Evolutionary conservation across 768 basidiomycete genomes (phyloP).

Genomic region (Mycena kentingensis): DNA sequence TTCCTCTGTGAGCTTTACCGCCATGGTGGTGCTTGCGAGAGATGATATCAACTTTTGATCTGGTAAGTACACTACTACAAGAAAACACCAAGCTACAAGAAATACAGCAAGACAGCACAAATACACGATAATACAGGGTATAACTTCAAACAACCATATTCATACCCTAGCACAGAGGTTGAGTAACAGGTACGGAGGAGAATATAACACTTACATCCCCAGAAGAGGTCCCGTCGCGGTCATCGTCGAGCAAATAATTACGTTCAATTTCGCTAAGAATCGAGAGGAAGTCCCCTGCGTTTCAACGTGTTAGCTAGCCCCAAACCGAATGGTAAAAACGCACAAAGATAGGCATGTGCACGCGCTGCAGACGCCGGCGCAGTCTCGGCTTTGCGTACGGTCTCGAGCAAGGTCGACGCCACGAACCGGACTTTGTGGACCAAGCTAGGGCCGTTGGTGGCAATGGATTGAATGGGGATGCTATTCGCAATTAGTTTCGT

Average conservation of each 20-base stretch:
- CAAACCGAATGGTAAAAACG: slow-evolving; percentile 30
- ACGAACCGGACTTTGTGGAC: slow-evolving; percentile 94
- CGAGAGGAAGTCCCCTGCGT: slow-evolving; percentile 87
- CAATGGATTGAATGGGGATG: slow-evolving; percentile 92
- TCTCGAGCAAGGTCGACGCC: slow-evolving; percentile 85
- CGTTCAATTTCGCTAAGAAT: slow-evolving; percentile 91
- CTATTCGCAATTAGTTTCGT: slow-evolving; percentile 41
- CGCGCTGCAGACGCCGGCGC: slow-evolving; percentile 80
- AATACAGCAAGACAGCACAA: background rate
- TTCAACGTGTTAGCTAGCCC: slow-evolving; percentile 15
- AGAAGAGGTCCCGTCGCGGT: slow-evolving; percentile 62
- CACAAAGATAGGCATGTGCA: slow-evolving; percentile 86
- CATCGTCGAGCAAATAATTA: slow-evolving; percentile 86
- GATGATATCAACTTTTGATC: background rate
- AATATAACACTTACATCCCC: slow-evolving; percentile 46
- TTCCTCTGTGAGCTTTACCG: slow-evolving; percentile 66
- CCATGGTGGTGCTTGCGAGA: slow-evolving; percentile 30
- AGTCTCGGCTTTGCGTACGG: slow-evolving; percentile 78
- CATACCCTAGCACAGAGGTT: background rate
- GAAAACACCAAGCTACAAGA: background rate
- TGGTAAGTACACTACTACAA: too few species aligned
- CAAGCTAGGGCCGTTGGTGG: slow-evolving; percentile 82
- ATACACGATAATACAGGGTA: background rate
- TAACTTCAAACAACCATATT: background rate
- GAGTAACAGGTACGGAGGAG: slow-evolving; percentile 1